phyloP scores from a whole-genome alignment of 768 basidiomycete genomes.

The Mycena alexandri region DNA sequence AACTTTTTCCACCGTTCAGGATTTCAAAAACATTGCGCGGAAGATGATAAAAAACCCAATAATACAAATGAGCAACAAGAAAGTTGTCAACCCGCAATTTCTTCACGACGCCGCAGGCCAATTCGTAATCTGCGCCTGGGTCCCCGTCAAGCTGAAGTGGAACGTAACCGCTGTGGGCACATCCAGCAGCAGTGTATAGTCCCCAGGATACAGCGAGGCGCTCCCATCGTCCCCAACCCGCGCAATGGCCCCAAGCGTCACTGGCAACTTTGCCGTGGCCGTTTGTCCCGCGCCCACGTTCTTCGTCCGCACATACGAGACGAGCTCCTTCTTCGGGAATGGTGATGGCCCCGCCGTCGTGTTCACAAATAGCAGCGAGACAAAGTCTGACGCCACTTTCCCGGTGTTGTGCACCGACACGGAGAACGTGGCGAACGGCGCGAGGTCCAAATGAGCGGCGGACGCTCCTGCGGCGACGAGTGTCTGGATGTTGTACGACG shows the following conservation, averaged over 20 bases:
- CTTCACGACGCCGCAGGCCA: slow-evolving; percentile 17
- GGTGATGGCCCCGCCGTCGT: slow-evolving; percentile 63
- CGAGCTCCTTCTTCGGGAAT: slow-evolving; percentile 64
- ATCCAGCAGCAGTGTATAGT: slow-evolving; percentile 33
- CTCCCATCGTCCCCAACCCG: slow-evolving; percentile 26
- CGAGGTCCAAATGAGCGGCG: slow-evolving; percentile 53
- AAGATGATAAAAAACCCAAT: background rate
- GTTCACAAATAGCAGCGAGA: slow-evolving; percentile 65
- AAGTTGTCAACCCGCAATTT: no score
- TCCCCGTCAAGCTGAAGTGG: slow-evolving; percentile 31
- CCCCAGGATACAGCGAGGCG: slow-evolving; percentile 32
- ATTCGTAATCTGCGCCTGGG: slow-evolving; percentile 22
- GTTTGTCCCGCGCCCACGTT: slow-evolving; percentile 45
- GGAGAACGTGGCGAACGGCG: slow-evolving; percentile 62
- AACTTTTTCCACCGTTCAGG: no score
- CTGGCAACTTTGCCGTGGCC: slow-evolving; percentile 33
- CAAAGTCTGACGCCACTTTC: slow-evolving; percentile 64
- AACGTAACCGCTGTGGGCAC: slow-evolving; percentile 32
- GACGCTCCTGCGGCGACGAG: slow-evolving; percentile 48
- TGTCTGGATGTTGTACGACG: slow-evolving; percentile 55
- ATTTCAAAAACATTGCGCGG: no score
- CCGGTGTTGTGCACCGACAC: slow-evolving; percentile 65
- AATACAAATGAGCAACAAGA: no score
- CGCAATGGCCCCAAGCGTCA: slow-evolving; percentile 33
- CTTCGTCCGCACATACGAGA: slow-evolving; percentile 61